Conservation (phyloP, 345 rosid genomes). For the Populus ilicifolia region DNA sequence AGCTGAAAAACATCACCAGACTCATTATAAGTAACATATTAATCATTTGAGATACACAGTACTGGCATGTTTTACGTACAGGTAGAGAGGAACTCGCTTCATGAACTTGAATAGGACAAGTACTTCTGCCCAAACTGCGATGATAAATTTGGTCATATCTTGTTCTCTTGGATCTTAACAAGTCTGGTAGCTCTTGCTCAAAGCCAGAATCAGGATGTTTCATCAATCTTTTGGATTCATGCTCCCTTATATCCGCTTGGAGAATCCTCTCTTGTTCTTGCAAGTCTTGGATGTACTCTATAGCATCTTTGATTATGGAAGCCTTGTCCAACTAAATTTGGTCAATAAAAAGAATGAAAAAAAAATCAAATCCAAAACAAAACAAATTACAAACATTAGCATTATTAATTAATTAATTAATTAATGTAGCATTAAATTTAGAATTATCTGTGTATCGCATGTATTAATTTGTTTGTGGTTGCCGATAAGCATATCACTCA, state of each 20-base stretch:
- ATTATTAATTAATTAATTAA: too few relatives aligned
- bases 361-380: background rate
- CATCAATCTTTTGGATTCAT: conserved; percentile 49
- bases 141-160: conserved; percentile 42
- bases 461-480: background rate
- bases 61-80: too few relatives aligned
- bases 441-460: background rate
- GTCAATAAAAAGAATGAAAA: background rate
- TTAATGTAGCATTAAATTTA: background rate
- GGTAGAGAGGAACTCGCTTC: conserved; percentile 24
- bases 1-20: conserved; percentile 36
- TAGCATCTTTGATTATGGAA: conserved; percentile 91
- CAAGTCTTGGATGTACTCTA: conserved; percentile 74
- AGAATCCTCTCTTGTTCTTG: conserved; percentile 74
- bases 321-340: conserved; percentile 85
- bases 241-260: conserved; percentile 60
- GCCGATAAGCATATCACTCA: too few relatives aligned
- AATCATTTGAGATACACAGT: too few relatives aligned
- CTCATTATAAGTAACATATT: background rate
- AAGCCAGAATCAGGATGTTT: conserved; percentile 19
- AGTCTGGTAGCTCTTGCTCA: conserved; percentile 52
- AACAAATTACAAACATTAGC: background rate
- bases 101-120: conserved; percentile 60
- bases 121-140: conserved; percentile 29
- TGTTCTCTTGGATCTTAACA: conserved; percentile 70